A percentile compares a stretch with the other conserved stretches of the same genome.
These are phyloP conservation scores for Penicillium coprophilum DNA, from an alignment of 495 filamentous ascomycete species.

Conservation along the genomic window DNA sequence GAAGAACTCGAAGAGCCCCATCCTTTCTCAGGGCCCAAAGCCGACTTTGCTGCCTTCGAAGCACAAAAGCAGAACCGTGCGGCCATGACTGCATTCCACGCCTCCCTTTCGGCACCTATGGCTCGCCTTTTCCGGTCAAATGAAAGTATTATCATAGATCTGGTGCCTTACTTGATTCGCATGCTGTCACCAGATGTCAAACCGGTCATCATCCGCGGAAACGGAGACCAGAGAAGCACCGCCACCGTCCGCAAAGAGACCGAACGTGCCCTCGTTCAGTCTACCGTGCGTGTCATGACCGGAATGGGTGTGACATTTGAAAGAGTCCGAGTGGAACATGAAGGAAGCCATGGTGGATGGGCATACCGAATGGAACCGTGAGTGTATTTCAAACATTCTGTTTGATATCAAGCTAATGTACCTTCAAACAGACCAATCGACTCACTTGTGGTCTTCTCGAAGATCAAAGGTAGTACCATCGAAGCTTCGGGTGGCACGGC, in stretches of 20 bases:
- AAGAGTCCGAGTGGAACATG: constrained; percentile 73
- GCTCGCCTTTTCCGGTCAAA: constrained; percentile 72
- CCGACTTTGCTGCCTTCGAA: constrained; percentile 77
- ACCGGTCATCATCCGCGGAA: constrained; percentile 82
- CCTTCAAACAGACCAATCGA: constrained; percentile 62
- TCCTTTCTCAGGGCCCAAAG: constrained; percentile 77
- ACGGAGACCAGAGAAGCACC: constrained; percentile 61
- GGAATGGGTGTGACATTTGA: constrained; percentile 81
- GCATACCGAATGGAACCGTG: constrained; percentile 95
- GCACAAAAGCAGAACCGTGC: constrained; percentile 67
- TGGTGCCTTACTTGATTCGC: constrained; percentile 77
- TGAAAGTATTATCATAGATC: constrained; percentile 71
- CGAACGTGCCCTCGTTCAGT: constrained; percentile 75
- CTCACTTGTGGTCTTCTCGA: constrained; percentile 52
- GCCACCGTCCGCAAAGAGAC: constrained; percentile 83
- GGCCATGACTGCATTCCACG: constrained; percentile 52
- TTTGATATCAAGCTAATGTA: constrained; percentile 29
- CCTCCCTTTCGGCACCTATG: constrained; percentile 58
- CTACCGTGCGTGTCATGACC: constrained; percentile 76
- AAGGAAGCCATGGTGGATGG: constrained; percentile 60
- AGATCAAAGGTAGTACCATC: constrained; percentile 26
- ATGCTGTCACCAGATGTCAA: constrained; percentile 88
- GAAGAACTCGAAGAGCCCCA: constrained; percentile 55
- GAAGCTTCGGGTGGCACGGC: constrained; percentile 45
- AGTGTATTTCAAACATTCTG: constrained; percentile 33